Base-by-base conservation (phyloP, 352 stramenopile species). In the Blastocystis sp. region DNA sequence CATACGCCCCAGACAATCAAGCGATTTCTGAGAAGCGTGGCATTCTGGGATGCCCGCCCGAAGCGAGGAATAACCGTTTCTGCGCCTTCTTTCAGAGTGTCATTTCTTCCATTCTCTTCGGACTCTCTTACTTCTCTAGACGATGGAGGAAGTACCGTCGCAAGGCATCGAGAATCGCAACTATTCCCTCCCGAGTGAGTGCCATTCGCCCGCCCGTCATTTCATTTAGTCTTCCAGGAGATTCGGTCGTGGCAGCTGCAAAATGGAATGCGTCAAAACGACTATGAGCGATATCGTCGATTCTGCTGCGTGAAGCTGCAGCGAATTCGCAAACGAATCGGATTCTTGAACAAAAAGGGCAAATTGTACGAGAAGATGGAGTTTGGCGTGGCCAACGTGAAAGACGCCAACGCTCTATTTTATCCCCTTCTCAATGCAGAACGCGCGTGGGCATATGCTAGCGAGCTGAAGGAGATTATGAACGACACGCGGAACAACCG, bases 241-340 rank as follows among this genome's bases (percentile, higher is more conserved):
- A 40, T 84, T 9, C 28, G 64, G 34, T 71, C 62, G n/a, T 84
- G 59, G 62, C 74, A 84, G 41, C 21, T 59, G 64, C 74, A 84
- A 84, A 84, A 84, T 71, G 74, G 74, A 84, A 71, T 84, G 62
- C 59, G 62, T 59, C 74, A 84, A 71, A 71, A 52, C 28, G 74
- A 84, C 38, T 84, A 71, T 53, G 40, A 71, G 38, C 59, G 74
- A 40, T 84, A 84, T 84, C 43, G 74, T 21, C 74, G 41, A 23
- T 84, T 84, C 41, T 84, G 74, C 64, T 67, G 40, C 2, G 59
- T 67, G 11, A 84, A 84, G 74, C 28, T 84, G 4, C 74, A 71
- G 38, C 4, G 74, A 48, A 14, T 23, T 17, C 52, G 74, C 59
- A 84, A 84, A 40, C 21, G 52, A 84, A 84, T 84, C 48, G 74